Percentiles rank a stretch among this genome's conserved stretches.
Evolutionary conservation across 495 filamentous ascomycete genomes (phyloP).

Genomic region (Trichoderma reesei): DNA sequence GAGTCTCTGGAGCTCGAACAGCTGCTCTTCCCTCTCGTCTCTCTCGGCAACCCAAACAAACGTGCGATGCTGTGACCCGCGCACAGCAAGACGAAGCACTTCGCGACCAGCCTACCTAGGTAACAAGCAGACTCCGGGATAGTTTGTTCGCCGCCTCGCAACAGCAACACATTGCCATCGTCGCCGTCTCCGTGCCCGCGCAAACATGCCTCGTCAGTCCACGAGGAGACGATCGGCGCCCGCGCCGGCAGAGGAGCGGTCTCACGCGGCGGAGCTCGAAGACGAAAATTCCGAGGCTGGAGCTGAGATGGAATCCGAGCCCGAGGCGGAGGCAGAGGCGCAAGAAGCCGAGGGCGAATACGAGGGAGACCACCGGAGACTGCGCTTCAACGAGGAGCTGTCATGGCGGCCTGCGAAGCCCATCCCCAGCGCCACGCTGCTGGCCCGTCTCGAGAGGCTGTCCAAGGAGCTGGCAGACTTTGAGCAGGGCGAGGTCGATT

Average conservation of each 20-base stretch:
- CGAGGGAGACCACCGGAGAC: constrained; percentile 19
- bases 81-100: constrained; percentile 3
- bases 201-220: constrained; percentile 4
- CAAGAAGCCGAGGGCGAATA: constrained; percentile 14
- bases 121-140: not conserved
- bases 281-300: not conserved
- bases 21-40: not conserved
- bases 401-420: constrained; percentile 88
- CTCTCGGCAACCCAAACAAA: not conserved
- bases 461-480: constrained; percentile 74
- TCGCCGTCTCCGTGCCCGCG: not conserved
- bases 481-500: constrained; percentile 79
- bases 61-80: constrained; percentile 7
- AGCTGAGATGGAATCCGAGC: not conserved
- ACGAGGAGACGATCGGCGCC: not conserved
- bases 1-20: not conserved
- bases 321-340: constrained; percentile 22
- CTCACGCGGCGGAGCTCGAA: not conserved
- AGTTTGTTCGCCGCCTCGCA: not conserved
- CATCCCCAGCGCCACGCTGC: constrained; percentile 72
- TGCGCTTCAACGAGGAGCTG: constrained; percentile 76
- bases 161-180: not conserved
- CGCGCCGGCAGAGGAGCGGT: not conserved
- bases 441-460: constrained; percentile 69
- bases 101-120: not conserved